These are phyloP conservation scores for Globisporangium parvum DNA, from an alignment of 352 stramenopile species.

Conservation along the genomic window DNA sequence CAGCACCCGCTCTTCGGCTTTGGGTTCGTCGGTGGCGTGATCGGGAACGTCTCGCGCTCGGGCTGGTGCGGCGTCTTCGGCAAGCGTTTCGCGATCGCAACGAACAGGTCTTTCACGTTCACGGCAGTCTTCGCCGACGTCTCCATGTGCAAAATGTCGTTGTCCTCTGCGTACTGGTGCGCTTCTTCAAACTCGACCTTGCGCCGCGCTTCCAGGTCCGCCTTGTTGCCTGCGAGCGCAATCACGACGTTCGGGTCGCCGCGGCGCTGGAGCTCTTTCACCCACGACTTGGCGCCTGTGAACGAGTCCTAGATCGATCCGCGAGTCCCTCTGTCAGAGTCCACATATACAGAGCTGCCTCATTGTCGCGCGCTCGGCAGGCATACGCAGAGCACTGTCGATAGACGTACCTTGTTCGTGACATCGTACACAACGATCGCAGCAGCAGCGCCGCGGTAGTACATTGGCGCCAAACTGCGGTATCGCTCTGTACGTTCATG, in stretches of 20 bases:
- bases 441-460: constrained; percentile 93
- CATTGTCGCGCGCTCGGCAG: not conserved
- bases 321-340: not conserved
- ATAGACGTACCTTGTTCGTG: constrained; percentile 87
- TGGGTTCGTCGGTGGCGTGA: constrained; percentile 66
- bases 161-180: constrained; percentile 97
- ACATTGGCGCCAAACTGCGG: constrained; percentile 96
- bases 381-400: not conserved
- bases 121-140: constrained; percentile 99
- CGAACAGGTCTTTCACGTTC: constrained; percentile 99
- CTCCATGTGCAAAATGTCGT: constrained; percentile 99
- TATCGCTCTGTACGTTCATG: constrained; percentile 85
- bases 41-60: constrained; percentile 79
- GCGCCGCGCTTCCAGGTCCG: constrained; percentile 95
- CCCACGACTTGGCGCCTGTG: constrained; percentile 98
- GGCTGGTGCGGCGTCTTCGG: constrained; percentile 80
- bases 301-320: constrained; percentile 85
- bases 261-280: constrained; percentile 99
- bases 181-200: constrained; percentile 97
- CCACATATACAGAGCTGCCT: not conserved
- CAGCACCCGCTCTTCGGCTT: constrained; percentile 75
- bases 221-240: constrained; percentile 97
- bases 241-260: constrained; percentile 98
- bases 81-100: constrained; percentile 91
- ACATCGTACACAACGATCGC: constrained; percentile 97